Evolutionary conservation across 139 green algal species (phyloP).

Genomic region (Haematococcus sp.): DNA sequence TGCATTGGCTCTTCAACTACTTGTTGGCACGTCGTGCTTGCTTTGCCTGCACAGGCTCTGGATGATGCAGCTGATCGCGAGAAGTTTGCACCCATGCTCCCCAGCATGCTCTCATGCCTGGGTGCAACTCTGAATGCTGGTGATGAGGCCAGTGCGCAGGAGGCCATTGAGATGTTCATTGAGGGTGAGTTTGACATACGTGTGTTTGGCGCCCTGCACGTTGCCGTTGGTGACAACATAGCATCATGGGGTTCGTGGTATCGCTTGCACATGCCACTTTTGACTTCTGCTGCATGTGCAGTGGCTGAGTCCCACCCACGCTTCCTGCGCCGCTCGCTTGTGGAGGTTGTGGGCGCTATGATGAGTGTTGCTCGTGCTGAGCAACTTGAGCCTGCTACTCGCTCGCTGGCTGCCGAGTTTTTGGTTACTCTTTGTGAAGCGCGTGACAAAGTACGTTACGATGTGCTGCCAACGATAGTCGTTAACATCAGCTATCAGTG

Average conservation of each 20-base stretch:
- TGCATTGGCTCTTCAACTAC: too few species aligned
- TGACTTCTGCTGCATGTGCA: too few species aligned
- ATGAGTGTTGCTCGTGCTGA: constrained; percentile 54
- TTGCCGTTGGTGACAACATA: too few species aligned
- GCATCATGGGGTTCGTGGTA: too few species aligned
- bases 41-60: too few species aligned
- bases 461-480: background rate
- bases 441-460: constrained; percentile 63
- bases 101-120: constrained; percentile 76
- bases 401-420: constrained; percentile 80
- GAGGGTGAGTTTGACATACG: constrained; percentile 43
- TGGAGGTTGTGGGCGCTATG: constrained; percentile 82
- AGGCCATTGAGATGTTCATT: constrained; percentile 93
- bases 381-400: constrained; percentile 51
- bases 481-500: too few species aligned
- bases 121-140: constrained; percentile 58
- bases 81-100: constrained; percentile 76
- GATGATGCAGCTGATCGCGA: constrained; percentile 69
- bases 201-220: too few species aligned
- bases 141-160: constrained; percentile 68
- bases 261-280: too few species aligned
- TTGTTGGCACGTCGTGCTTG: too few species aligned
- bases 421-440: constrained; percentile 94
- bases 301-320: constrained; percentile 83
- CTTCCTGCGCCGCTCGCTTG: constrained; percentile 87